Conservation (phyloP, 2,329 filamentous ascomycete species). For the Hyphodiscus sp. region DNA sequence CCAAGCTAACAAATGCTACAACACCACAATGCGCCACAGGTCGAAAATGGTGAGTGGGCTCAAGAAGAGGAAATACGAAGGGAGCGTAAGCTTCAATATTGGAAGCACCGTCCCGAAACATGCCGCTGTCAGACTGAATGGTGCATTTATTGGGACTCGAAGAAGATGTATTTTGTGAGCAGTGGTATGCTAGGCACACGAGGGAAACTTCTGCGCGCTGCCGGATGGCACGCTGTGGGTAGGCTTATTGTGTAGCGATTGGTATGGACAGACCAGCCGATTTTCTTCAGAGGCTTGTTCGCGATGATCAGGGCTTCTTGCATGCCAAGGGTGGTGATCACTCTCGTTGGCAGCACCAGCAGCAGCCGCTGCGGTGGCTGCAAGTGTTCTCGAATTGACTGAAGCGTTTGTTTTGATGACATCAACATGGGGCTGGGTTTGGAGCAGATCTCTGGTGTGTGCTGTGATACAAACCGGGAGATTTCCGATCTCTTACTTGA, state of each 20-base stretch:
- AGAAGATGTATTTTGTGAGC: background rate
- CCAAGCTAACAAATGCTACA: background rate
- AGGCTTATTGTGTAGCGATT: background rate
- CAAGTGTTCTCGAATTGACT: background rate
- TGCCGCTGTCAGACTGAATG: slow-evolving; percentile 11
- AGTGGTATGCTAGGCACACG: background rate
- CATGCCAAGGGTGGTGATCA: background rate
- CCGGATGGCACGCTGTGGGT: background rate
- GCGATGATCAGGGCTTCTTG: background rate
- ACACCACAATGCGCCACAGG: background rate
- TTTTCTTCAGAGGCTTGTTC: background rate
- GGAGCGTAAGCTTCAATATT: background rate
- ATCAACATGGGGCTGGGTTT: background rate
- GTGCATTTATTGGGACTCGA: slow-evolving; percentile 6
- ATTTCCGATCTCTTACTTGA: background rate
- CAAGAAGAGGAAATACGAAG: background rate
- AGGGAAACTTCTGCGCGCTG: background rate
- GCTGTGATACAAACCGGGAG: background rate
- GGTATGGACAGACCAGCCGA: background rate
- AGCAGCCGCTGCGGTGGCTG: background rate
- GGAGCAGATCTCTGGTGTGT: background rate
- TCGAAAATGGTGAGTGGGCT: background rate
- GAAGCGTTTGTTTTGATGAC: background rate
- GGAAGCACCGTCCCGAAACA: slow-evolving; percentile 8
- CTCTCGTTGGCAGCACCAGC: background rate